Conservation (phyloP, 768 basidiomycete genomes). For the Vararia minispora region DNA sequence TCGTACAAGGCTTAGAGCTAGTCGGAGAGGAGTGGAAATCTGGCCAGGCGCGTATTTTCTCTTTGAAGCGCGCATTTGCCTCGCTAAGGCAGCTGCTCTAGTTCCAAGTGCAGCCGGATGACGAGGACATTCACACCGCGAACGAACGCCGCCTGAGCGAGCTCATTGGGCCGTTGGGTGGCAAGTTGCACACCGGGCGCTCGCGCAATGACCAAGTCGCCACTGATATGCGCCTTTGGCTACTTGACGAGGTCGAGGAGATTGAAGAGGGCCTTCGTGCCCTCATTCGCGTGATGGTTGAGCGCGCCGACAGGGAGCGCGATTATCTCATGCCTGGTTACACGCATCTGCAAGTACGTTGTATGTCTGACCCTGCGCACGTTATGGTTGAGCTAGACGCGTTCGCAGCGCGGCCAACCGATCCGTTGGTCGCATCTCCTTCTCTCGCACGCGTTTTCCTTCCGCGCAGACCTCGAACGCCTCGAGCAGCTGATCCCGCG, state of each 20-base stretch:
- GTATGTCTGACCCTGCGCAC: not conserved
- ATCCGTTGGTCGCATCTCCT: conserved; percentile 98
- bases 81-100: conserved; percentile 21
- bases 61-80: not conserved
- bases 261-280: conserved; percentile 62
- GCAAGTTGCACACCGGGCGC: conserved; percentile 94
- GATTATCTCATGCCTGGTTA: conserved; percentile 90
- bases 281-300: conserved; percentile 80
- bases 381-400: not conserved
- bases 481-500: conserved; percentile 78
- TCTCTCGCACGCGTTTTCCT: conserved; percentile 90
- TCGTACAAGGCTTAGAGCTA: conserved; percentile 58
- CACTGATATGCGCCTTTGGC: conserved; percentile 96
- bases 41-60: conserved; percentile 38
- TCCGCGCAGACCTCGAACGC: conserved; percentile 81
- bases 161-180: conserved; percentile 84
- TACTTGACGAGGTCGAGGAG: conserved; percentile 63
- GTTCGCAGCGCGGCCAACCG: conserved; percentile 81
- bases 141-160: conserved; percentile 93
- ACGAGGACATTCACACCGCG: conserved; percentile 98
- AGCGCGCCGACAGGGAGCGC: conserved; percentile 89
- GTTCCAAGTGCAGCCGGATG: conserved; percentile 76
- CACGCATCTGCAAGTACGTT: conserved; percentile 85
- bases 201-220: conserved; percentile 98
- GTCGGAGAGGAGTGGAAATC: conserved; percentile 83